Conservation (phyloP, 306 rosid species). For the Argentina anserina region DNA sequence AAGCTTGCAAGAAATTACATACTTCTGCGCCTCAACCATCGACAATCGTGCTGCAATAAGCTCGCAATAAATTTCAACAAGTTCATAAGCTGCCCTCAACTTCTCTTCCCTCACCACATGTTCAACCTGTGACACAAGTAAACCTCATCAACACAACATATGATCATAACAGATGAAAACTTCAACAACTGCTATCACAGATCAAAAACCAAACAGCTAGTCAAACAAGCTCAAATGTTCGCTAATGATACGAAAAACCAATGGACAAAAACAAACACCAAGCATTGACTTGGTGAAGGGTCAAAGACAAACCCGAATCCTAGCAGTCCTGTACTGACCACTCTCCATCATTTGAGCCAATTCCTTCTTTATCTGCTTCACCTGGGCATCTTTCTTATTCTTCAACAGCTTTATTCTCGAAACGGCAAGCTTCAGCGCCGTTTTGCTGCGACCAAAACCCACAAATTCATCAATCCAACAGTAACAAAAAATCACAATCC, state of each 20-base stretch:
- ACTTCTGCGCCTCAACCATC: constrained; percentile 92
- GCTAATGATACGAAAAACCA: not conserved
- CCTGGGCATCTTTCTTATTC: constrained; percentile 73
- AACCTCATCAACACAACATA: constrained; percentile 10
- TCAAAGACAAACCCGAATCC: constrained; percentile 54
- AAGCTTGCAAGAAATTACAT: constrained; percentile 28
- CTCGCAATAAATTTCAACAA: constrained; percentile 86
- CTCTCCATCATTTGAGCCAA: constrained; percentile 74
- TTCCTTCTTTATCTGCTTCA: constrained; percentile 69
- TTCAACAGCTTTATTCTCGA: constrained; percentile 79
- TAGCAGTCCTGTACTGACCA: constrained; percentile 82
- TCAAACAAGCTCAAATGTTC: not conserved
- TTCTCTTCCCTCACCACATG: constrained; percentile 95
- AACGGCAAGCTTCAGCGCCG: constrained; percentile 75
- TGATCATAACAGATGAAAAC: not conserved
- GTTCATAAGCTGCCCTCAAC: constrained; percentile 78
- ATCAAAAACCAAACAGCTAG: not conserved
- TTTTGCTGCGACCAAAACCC: constrained; percentile 67
- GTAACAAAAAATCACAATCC: not conserved
- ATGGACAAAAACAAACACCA: not conserved
- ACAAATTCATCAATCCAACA: constrained; percentile 21
- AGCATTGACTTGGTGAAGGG: not conserved
- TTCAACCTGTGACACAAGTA: constrained; percentile 60
- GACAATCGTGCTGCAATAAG: constrained; percentile 80
- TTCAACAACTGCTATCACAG: not conserved